Evolutionary conservation across 495 filamentous ascomycete genomes (phyloP), one percentile per base, ranked within the genome.

Genomic region (Pseudotulostoma volvatum): DNA sequence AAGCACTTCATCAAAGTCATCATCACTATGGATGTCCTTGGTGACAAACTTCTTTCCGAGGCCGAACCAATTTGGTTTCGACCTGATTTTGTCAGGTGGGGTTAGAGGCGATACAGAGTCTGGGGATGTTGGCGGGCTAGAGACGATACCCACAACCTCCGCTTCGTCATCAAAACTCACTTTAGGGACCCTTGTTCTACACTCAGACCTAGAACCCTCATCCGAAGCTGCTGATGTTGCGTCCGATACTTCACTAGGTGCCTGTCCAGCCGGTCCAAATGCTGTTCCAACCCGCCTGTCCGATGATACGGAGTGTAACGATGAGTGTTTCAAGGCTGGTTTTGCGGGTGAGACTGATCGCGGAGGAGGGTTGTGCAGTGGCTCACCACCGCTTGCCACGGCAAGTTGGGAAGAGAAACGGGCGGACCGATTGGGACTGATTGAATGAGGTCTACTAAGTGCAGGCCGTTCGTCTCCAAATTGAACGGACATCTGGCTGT

Each of bases 151-250:
- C 7, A 77, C 71, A 37, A 76, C 56, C 31, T 75, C 66, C 1
- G 74, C 63, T 25, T 73, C 70, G 16, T 92, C 84, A 44, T 90
- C 83, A 47, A 93, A 94, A 56, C 84, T 93, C 44, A 94, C 86
- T 37, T 84, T 73, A 5, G 70, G 76, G 18, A 64, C 60, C 49
- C 79, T 87, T 55, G 76, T 88, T 33, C 71, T 77, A 41, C 54
- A 55, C 9, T 51, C 52, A 3, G 58, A 40, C 18, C 64, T 54
- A 3, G 50, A 42, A 8, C 64, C 61, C 17, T 85, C 81, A 16
- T 84, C 79, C 4, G 71, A 74, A 8, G 56, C 56, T 7, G 66
- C 56, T 3, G 74, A 77, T 3, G 66, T 67, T 8, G 61, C 71
- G 46, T 78, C 74, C 0, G 76, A 81, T 1, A 62, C 45, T 40